Percentiles rank a stretch among this genome's conserved stretches.
Evolutionary conservation across 2,329 filamentous ascomycete genomes (phyloP).

Genomic region (Chaetomium sp.): DNA sequence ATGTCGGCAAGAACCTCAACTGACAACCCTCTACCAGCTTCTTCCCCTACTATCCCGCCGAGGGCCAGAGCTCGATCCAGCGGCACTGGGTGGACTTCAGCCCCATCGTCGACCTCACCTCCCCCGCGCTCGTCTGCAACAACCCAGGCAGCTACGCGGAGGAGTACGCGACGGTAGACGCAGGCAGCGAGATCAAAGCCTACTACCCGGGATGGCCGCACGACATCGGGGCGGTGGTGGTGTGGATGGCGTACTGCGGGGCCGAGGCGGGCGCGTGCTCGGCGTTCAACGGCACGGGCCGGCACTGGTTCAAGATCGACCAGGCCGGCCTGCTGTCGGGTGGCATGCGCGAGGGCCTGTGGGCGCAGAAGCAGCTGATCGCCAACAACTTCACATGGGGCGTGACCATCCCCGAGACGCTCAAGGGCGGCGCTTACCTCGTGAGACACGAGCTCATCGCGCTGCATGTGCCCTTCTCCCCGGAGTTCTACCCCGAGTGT

Average conservation of each 20-base stretch:
- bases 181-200: conserved; percentile 2
- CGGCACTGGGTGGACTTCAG: conserved; percentile 17
- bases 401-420: conserved; percentile 1
- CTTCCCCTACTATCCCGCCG: conserved; percentile 18
- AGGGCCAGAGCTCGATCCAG: conserved; percentile 10
- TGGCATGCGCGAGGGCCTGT: neutral
- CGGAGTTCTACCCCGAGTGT: conserved; percentile 19
- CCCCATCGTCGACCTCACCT: neutral
- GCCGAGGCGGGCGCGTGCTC: neutral
- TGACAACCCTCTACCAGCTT: neutral
- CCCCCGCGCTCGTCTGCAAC: conserved; percentile 7
- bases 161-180: conserved; percentile 5
- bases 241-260: conserved; percentile 18
- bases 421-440: conserved; percentile 7
- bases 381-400: conserved; percentile 8
- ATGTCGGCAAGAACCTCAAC: neutral
- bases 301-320: conserved; percentile 16
- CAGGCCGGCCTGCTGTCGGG: conserved; percentile 6
- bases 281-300: conserved; percentile 1
- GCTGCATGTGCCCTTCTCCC: conserved; percentile 14
- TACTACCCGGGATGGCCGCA: conserved; percentile 18
- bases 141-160: conserved; percentile 10
- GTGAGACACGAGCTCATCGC: conserved; percentile 11
- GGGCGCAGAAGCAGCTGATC: conserved; percentile 11
- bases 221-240: conserved; percentile 8